Evolutionary conservation across 2,329 filamentous ascomycete species (phyloP), one percentile per base, ranked within the genome.

Genomic region (Aspergillus hiratsukae): DNA sequence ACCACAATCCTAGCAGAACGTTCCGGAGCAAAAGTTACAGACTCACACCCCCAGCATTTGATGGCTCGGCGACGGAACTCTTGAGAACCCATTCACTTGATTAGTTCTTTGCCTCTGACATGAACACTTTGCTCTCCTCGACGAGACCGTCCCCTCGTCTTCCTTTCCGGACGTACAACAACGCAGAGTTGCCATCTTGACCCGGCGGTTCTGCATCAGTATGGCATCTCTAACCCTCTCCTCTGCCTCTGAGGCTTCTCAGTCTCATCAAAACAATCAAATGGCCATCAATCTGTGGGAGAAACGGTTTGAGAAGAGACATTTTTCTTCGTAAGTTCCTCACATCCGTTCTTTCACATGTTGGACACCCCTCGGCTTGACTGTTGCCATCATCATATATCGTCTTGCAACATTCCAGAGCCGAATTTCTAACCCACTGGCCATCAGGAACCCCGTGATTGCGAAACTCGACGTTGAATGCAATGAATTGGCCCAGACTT

Each of bases 381-480:
- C 31, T 14, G 31, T 37, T 17, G 31, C 6, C 31, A 35, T 37
- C 31, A 37, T 17, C 31, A 17, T 37, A 6, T 35, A 37, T 37
- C 6, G 6, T 1, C 31, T 37, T 7, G 8, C n/a, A 51, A 45
- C 49, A 50, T 48, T 28, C 37, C 49, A 48, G 35, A 45, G 4
- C 9, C 11, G 43, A 19, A 51, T 17, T 9, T 27, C 35, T 40
- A 51, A 29, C 31, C 40, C 56, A 52, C 48, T 54, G 21, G 6
- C 43, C 10, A 19, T 31, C 40, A 73, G 71, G 19, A 61, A 66
- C 29, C 63, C 67, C n/a, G 60, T 64, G 17, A 68, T 71, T 58
- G 67, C 65, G 4, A 66, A 64, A 54, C 71, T 75, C 48, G 72
- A 75, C 56, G 62, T 73, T 54, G 72, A 75, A 65, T 69, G 69